Percentiles rank a stretch among this genome's conserved stretches.
Conservation (phyloP, 75 land plant species). For the Picea sitchensis region DNA sequence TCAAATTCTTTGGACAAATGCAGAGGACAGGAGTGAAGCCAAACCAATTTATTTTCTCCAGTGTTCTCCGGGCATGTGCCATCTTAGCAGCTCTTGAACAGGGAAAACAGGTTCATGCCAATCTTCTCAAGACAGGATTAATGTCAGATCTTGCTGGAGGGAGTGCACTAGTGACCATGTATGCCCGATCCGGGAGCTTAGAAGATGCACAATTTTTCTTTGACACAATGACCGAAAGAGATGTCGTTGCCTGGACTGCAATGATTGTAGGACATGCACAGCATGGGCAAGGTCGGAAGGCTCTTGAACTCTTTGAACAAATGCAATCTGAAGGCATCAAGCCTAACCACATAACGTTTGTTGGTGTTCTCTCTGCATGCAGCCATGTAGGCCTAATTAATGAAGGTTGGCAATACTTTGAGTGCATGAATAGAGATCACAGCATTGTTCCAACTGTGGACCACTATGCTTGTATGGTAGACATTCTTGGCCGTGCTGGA, state of each 20-base stretch:
- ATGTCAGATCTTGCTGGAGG: conserved; percentile 30
- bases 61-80: conserved; percentile 53
- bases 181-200: conserved; percentile 58
- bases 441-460: conserved; percentile 30
- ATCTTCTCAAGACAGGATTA: conserved; percentile 40
- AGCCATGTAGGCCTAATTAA: conserved; percentile 51
- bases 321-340: conserved; percentile 21
- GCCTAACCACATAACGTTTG: conserved; percentile 6
- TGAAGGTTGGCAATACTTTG: conserved; percentile 24
- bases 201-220: conserved; percentile 39
- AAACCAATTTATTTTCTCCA: conserved; percentile 49
- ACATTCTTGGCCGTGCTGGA: conserved; percentile 46
- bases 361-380: conserved; percentile 46
- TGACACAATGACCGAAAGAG: conserved; percentile 30
- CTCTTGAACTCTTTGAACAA: conserved; percentile 36
- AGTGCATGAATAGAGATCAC: conserved; percentile 32
- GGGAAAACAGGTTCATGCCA: conserved; percentile 61
- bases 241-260: conserved; percentile 58
- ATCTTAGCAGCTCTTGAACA: conserved; percentile 37
- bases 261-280: conserved; percentile 62
- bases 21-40: conserved; percentile 33
- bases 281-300: conserved; percentile 40
- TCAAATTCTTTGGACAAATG: conserved; percentile 24
- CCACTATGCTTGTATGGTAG: conserved; percentile 57
- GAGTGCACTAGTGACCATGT: conserved; percentile 61